These are phyloP conservation scores for Xylogone sp. DNA, from an alignment of 2,329 filamentous ascomycete species.

Conservation along the genomic window DNA sequence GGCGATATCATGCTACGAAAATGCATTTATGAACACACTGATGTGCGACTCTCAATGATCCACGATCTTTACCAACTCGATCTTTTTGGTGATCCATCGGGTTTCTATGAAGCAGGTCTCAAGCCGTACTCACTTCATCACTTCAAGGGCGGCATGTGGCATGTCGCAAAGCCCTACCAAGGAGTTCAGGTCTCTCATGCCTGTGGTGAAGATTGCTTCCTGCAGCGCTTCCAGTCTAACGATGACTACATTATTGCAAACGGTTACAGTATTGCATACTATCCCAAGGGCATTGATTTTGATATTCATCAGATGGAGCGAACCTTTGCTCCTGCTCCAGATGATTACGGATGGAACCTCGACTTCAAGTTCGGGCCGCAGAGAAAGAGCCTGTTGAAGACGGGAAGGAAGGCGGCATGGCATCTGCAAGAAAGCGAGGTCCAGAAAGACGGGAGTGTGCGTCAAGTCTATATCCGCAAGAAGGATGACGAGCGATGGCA, in stretches of 20 bases:
- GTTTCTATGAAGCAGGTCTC: slow-evolving; percentile 27
- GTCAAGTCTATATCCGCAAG: slow-evolving; percentile 50
- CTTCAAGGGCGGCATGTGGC: slow-evolving; percentile 49
- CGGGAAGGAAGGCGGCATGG: slow-evolving; percentile 49
- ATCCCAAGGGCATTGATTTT: slow-evolving; percentile 25
- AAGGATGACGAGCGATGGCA: slow-evolving; percentile 51
- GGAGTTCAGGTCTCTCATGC: slow-evolving; percentile 22
- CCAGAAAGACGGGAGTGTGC: slow-evolving; percentile 45
- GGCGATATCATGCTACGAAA: slow-evolving; percentile 27
- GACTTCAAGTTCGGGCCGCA: slow-evolving; percentile 50
- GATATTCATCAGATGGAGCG: slow-evolving; percentile 26
- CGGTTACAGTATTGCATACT: slow-evolving; percentile 25
- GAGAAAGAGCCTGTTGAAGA: slow-evolving; percentile 42
- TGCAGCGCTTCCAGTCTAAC: slow-evolving; percentile 24
- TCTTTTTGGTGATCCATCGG: slow-evolving; percentile 24
- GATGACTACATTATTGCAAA: slow-evolving; percentile 28
- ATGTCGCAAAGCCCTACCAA: slow-evolving; percentile 27
- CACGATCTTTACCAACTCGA: slow-evolving; percentile 26
- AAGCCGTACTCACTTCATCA: slow-evolving; percentile 25
- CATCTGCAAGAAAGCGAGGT: slow-evolving; percentile 48
- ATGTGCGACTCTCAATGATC: slow-evolving; percentile 24
- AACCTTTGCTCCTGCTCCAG: slow-evolving; percentile 22
- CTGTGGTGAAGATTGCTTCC: slow-evolving; percentile 28
- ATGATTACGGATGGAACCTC: slow-evolving; percentile 27
- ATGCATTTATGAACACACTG: slow-evolving; percentile 28